These are phyloP conservation scores for Cystobasidium ongulense DNA, from an alignment of 768 basidiomycete species.

Conservation along the genomic window DNA sequence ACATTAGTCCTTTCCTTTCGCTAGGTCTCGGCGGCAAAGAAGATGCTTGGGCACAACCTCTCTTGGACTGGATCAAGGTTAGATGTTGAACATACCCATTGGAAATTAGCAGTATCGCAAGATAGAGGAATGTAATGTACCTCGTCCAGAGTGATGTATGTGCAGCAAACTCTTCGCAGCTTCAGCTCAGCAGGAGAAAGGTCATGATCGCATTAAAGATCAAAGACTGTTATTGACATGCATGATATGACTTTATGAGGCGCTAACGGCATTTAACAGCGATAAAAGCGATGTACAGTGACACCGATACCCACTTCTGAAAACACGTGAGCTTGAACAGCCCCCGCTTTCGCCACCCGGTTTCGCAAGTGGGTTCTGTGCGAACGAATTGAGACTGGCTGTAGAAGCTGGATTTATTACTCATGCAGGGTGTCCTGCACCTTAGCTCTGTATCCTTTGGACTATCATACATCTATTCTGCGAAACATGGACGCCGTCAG, in stretches of 20 bases:
- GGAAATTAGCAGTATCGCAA: too few species aligned
- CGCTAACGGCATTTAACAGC: background rate
- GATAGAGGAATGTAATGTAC: too few species aligned
- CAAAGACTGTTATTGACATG: too few species aligned
- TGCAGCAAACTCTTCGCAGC: too few species aligned
- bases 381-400: too few species aligned
- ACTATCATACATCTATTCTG: background rate
- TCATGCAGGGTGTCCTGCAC: too few species aligned
- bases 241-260: too few species aligned
- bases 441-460: too few species aligned
- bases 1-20: slow-evolving; percentile 13
- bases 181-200: too few species aligned
- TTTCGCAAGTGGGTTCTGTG: background rate
- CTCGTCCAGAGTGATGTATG: too few species aligned
- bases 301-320: too few species aligned
- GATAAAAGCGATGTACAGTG: background rate
- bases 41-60: background rate
- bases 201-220: too few species aligned
- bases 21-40: slow-evolving; percentile 3
- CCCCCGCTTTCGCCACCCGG: background rate
- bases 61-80: background rate
- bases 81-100: background rate
- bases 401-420: background rate
- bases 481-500: slow-evolving; percentile 2
- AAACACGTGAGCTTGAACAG: background rate